Evolutionary conservation across 768 basidiomycete species (phyloP).

Genomic region (Sistotremastrum niveocremeum): DNA sequence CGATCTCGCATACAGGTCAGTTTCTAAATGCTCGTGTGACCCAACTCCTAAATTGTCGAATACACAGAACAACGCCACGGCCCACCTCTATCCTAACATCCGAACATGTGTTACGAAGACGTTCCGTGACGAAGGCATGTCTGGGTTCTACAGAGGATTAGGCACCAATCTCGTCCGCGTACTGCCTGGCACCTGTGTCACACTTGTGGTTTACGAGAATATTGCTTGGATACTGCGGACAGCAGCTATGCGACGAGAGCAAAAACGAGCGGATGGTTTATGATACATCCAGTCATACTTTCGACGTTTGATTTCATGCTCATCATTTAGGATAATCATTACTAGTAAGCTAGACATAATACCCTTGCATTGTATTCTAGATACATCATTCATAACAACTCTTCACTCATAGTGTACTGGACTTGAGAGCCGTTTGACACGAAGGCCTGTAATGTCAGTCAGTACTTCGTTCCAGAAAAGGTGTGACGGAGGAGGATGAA

Average conservation of each 20-base stretch:
- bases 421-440: background rate
- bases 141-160: conserved; percentile 90
- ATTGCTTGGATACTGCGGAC: conserved; percentile 69
- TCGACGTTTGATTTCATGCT: background rate
- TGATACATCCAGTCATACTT: background rate
- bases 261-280: background rate
- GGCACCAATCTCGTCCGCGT: conserved; percentile 91
- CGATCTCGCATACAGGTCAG: conserved; percentile 84
- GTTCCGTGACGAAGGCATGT: conserved; percentile 64
- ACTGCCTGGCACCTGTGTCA: conserved; percentile 93
- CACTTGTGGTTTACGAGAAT: conserved; percentile 96
- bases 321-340: background rate
- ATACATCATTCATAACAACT: background rate
- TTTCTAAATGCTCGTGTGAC: conserved; percentile 1
- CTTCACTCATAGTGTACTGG: background rate
- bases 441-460: background rate
- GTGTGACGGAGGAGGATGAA: background rate
- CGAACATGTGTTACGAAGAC: conserved; percentile 68
- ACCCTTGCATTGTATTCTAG: background rate
- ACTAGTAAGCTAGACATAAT: background rate
- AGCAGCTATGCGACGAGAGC: conserved; percentile 42
- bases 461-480: background rate
- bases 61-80: conserved; percentile 49
- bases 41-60: conserved; percentile 1
- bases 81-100: conserved; percentile 69